Evolutionary conservation across 2,329 filamentous ascomycete species (phyloP), one percentile per base, ranked within the genome.

Genomic region (Neocatenulostroma microsporum): DNA sequence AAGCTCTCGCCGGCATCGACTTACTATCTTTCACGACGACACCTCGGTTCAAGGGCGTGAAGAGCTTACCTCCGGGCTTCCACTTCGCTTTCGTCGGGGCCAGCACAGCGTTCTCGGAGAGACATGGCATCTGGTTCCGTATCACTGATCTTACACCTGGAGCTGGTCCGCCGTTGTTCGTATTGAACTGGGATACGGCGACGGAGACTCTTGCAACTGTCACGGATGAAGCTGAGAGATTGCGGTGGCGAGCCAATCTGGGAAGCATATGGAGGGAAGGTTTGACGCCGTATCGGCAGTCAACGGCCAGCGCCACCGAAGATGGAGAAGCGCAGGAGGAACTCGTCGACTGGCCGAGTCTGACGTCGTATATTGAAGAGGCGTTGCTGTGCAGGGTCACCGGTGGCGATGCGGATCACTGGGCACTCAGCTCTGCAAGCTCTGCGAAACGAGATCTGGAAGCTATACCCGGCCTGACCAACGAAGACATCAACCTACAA

Each of bases 51-150:
- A 67, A 69, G 39, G 77, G 77, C 19, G 70, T 81, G 48, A 75
- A 72, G 44, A 68, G 74, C 45, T 49, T 81, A 3, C 73, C 76
- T 0, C 49, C 61, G 2, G 76, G 76, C 28, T 67, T 71, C 51
- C 77, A 80, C 51, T 79, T 80, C 46, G 57, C 78, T 13, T 81
- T 79, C 52, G 73, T 69, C 0, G 71, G 74, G 17, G 69, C 71
- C 14, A 76, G 73, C 37, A 66, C 68, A 33, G 72, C 70, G 3
- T 63, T 78, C 11, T 78, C 76, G 0, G 62, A 80, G 19, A 68
- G 77, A n/a, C 69, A 74, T 40, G 77, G 77, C 8, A 64, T 70
- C 21, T 81, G 77, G 77, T 73, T 79, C 51, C 64, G 68, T 32
- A 63, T 78, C 15, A 31, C 34, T 7, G 21, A 29, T 14, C 60